Evolutionary conservation across 139 green algal species (phyloP).

Genomic region (Pleodorina starrii): DNA sequence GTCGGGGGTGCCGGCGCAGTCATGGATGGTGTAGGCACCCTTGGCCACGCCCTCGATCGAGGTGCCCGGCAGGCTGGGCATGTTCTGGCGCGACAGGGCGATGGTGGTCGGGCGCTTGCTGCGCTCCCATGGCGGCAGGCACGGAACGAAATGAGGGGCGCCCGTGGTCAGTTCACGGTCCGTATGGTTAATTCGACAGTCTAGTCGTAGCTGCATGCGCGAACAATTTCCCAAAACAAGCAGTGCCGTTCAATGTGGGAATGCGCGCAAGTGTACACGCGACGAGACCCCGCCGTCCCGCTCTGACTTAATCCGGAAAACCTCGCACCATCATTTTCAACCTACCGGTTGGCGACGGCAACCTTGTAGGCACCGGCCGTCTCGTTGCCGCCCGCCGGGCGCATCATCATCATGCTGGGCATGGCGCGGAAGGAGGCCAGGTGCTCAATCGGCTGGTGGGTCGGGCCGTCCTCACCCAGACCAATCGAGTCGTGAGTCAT

Average conservation of each 20-base stretch:
- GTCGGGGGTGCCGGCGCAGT: conserved; percentile 82
- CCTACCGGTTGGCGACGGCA: conserved; percentile 74
- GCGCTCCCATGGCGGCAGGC: too few species aligned
- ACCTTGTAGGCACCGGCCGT: conserved; percentile 96
- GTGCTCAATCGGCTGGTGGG: conserved; percentile 99
- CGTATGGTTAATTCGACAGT: too few species aligned
- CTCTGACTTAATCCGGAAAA: too few species aligned
- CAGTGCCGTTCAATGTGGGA: too few species aligned
- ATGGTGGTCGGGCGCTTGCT: conserved; percentile 89
- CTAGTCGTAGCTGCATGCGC: too few species aligned
- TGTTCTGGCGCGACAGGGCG: conserved; percentile 96
- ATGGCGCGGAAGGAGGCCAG: conserved; percentile 98
- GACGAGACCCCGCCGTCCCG: too few species aligned
- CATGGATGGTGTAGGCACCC: conserved; percentile 94
- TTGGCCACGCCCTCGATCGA: conserved; percentile 85
- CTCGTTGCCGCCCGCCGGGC: conserved; percentile 96
- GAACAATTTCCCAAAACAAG: too few species aligned
- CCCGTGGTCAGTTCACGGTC: too few species aligned
- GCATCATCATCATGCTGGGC: conserved; percentile 97
- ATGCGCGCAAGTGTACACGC: too few species aligned
- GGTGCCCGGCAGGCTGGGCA: conserved; percentile 93
- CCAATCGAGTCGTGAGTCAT: conserved; percentile 99
- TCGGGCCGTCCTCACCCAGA: conserved; percentile 99
- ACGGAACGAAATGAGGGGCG: too few species aligned
- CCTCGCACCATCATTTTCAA: too few species aligned